Evolutionary conservation across 768 basidiomycete genomes (phyloP).

Genomic region (Mycena filopes): DNA sequence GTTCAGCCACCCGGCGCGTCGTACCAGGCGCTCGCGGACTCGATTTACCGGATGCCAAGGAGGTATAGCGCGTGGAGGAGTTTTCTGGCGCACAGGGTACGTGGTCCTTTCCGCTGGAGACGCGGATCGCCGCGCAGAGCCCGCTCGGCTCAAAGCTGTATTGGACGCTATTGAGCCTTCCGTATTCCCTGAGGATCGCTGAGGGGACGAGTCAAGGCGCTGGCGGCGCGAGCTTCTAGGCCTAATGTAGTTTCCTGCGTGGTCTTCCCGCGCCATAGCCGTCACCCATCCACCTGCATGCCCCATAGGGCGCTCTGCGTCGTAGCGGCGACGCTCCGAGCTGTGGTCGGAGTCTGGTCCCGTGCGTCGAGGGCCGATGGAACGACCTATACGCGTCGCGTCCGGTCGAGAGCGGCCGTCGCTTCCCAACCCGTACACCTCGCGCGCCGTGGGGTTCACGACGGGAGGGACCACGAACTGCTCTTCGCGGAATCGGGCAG

Average conservation of each 20-base stretch:
- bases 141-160: too few species aligned
- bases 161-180: not conserved
- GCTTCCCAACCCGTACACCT: not conserved
- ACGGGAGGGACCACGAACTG: not conserved
- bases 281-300: not conserved
- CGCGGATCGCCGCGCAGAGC: too few species aligned
- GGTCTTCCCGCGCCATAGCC: not conserved
- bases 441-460: not conserved
- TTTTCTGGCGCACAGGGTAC: too few species aligned
- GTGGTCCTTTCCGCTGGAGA: too few species aligned
- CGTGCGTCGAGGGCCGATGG: not conserved
- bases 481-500: not conserved
- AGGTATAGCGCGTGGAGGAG: not conserved
- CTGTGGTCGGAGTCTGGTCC: constrained; percentile 9
- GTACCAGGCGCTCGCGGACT: not conserved
- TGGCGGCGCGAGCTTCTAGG: not conserved
- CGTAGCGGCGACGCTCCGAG: not conserved
- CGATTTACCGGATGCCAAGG: not conserved
- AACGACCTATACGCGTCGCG: not conserved
- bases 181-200: not conserved
- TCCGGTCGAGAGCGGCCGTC: not conserved
- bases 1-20: not conserved
- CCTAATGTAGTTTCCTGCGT: not conserved
- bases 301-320: not conserved
- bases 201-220: not conserved